Conservation (phyloP, 1,284 basidiomycete genomes). For the Sparassis latifolia region DNA sequence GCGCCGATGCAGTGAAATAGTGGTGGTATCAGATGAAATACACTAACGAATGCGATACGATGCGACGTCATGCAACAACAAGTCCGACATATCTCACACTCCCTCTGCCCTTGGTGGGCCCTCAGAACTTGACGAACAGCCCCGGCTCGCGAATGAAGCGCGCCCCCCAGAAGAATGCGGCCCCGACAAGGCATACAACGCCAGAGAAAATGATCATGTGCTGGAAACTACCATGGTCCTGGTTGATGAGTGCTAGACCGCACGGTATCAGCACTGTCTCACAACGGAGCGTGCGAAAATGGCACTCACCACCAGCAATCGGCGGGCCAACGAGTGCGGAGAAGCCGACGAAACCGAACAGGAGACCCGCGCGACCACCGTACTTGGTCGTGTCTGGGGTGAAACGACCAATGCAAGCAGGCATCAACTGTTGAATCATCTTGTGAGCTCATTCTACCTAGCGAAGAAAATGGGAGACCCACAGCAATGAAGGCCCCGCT, state of each 20-base stretch:
- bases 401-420: conserved; percentile 1
- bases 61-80: too few relatives aligned
- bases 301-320: conserved; percentile 1
- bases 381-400: conserved; percentile 1
- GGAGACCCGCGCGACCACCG: conserved; percentile 1
- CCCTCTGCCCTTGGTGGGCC: too few relatives aligned
- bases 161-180: neutral
- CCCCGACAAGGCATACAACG: neutral
- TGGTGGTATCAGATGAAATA: too few relatives aligned
- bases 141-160: neutral
- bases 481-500: conserved; percentile 19
- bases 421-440: neutral
- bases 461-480: neutral
- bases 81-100: too few relatives aligned
- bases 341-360: conserved; percentile 3
- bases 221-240: neutral
- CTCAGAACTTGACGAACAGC: neutral
- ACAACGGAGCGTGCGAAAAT: neutral
- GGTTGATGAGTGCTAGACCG: neutral
- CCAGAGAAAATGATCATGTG: conserved; percentile 3
- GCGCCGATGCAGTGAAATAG: too few relatives aligned
- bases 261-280: neutral
- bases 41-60: too few relatives aligned
- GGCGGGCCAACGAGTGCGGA: neutral
- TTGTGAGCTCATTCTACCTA: too few relatives aligned